Base-by-base conservation (phyloP, 2,329 filamentous ascomycete species). In the Reticulascus tulasneorum region DNA sequence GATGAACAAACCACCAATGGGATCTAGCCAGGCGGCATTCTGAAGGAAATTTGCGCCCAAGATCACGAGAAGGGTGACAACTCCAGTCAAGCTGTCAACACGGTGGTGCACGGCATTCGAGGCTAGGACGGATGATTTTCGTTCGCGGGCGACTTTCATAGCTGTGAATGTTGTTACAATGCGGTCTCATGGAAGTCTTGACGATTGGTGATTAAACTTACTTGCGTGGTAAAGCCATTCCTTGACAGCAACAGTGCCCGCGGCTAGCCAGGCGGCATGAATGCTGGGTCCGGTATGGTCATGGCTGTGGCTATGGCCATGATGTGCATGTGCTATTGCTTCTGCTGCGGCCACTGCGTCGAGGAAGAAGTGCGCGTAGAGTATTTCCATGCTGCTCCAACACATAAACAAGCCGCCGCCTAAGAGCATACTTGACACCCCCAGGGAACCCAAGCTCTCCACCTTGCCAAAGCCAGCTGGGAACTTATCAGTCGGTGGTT, bases 221-320 rank as follows among this genome's bases (percentile, higher is more conserved):
- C 91, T 98, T 46, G 91, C 88, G 69, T 85, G 83, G 58, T 97
- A 98, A 18, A 98, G 70, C 87, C 90, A 98, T 63, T 98, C 93
- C 65, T 98, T 98, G 52, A 97, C 70, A 18, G 88, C 62, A 38
- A 98, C 93, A 3, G 88, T 95, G 15, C 87, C 91, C 25, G 79
- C 84, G 23, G 93, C 91, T 41, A 98, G 67, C 93, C 93, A 98
- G 7, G 87, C 91, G 16, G 93, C 93, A 59, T 97, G 90, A 47
- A 98, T 76, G 60, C 87, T 94, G 0, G 93, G 93, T 53, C 84
- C 79, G 42, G 72, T 73, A 55, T 74, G 71, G 20, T 56, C 64
- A 57, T 85, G 81, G 40, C 73, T 69, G 53, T 86, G 81, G 43
- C 71, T 67, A 48, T 82, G 69, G 27, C 74, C 67, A 66, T 84